phyloP scores from a whole-genome alignment of 345 rosid genomes.

The Rubroshorea leprosula region DNA sequence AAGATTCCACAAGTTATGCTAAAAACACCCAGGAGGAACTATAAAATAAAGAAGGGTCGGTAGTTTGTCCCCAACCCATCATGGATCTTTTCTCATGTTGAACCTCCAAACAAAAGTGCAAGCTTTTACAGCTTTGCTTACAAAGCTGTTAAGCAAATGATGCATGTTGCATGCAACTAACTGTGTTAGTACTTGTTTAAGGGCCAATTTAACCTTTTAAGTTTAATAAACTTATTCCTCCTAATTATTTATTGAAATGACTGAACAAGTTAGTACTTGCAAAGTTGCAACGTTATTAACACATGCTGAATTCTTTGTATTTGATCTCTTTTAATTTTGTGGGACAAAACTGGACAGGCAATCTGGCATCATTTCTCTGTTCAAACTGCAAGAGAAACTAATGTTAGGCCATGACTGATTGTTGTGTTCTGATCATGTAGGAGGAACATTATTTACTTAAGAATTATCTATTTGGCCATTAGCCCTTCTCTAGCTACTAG shows the following conservation, averaged over 20 bases:
- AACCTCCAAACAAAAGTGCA: background rate
- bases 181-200: too few species aligned
- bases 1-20: slow-evolving; percentile 19
- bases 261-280: background rate
- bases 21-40: background rate
- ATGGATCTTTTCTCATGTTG: background rate
- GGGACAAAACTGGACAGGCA: background rate
- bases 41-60: background rate
- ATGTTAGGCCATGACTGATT: too few species aligned
- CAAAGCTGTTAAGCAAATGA: background rate
- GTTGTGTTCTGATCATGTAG: too few species aligned
- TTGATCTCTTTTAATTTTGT: too few species aligned
- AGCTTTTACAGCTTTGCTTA: too few species aligned
- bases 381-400: background rate
- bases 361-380: background rate
- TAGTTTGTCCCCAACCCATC: background rate
- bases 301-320: background rate
- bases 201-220: too few species aligned
- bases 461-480: background rate
- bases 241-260: too few species aligned
- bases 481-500: background rate
- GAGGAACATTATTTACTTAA: background rate
- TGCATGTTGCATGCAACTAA: slow-evolving; percentile 13
- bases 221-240: background rate
- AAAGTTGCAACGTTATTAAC: background rate